Conservation (phyloP, 371 early-diverging fungal genomes). For the Gilbertella persicaria region DNA sequence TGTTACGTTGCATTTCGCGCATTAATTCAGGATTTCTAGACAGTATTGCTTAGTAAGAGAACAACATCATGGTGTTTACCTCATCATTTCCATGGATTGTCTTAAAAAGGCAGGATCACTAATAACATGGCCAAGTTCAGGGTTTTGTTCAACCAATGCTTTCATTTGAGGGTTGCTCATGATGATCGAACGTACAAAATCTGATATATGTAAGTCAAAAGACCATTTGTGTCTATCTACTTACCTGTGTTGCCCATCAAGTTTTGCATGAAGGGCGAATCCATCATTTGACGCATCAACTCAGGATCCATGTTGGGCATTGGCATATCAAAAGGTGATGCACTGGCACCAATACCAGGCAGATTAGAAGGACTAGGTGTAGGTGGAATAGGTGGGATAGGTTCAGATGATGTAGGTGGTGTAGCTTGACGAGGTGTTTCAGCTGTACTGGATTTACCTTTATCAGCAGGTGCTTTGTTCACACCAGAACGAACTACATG, state of each 20-base stretch:
- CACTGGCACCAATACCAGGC: slow-evolving; percentile 22
- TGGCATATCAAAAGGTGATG: slow-evolving; percentile 26
- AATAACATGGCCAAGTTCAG: slow-evolving; percentile 78
- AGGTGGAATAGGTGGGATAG: slow-evolving; percentile 25
- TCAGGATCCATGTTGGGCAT: slow-evolving; percentile 48
- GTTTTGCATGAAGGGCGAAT: slow-evolving; percentile 53
- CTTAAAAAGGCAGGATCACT: slow-evolving; percentile 76
- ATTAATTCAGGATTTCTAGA: slow-evolving; percentile 76
- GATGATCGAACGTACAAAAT: slow-evolving; percentile 72
- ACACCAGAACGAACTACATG: slow-evolving; percentile 63
- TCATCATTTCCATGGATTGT: slow-evolving; percentile 64
- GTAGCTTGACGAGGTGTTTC: slow-evolving; percentile 16
- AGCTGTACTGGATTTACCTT: slow-evolving; percentile 4
- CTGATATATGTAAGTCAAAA: slow-evolving; percentile 17
- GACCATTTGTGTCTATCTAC: background rate
- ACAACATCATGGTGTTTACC: slow-evolving; percentile 19
- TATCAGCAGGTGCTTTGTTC: slow-evolving; percentile 35
- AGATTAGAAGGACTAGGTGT: slow-evolving; percentile 21
- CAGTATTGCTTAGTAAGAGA: background rate
- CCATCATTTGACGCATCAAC: slow-evolving; percentile 53
- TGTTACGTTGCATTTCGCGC: slow-evolving; percentile 82
- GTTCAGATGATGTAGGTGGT: slow-evolving; percentile 10
- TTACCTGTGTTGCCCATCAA: slow-evolving; percentile 49
- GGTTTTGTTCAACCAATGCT: slow-evolving; percentile 71
- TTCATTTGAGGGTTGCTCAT: slow-evolving; percentile 74